Percentiles rank a stretch among this genome's conserved stretches.
Conservation (phyloP, 257 asterid genomes). For the Gentiana straminea region DNA sequence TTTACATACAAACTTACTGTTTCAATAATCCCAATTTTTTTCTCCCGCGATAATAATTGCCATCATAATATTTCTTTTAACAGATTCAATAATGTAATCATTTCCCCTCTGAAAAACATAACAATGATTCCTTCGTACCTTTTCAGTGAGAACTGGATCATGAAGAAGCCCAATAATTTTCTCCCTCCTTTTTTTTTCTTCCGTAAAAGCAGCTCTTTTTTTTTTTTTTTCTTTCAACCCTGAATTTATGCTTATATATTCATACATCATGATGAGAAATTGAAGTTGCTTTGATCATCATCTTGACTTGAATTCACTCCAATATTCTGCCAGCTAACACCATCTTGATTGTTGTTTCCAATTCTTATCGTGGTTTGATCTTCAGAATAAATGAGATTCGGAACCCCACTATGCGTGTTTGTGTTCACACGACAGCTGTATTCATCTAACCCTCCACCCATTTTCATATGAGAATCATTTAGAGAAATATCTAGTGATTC, state of each 20-base stretch:
- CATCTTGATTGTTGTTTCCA: conserved; percentile 1
- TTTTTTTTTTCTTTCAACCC: too few species aligned
- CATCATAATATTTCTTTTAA: conserved; percentile 15
- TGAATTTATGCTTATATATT: too few species aligned
- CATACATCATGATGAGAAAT: conserved; percentile 2
- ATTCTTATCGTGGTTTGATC: conserved; percentile 24
- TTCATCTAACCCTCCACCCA: conserved; percentile 16
- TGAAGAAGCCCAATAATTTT: conserved; percentile 3
- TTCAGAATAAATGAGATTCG: conserved; percentile 31
- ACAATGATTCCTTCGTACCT: conserved; percentile 68
- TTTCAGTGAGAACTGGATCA: conserved; percentile 20
- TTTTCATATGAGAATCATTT: conserved; percentile 14
- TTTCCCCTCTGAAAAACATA: conserved; percentile 56
- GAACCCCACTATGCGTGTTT: conserved; percentile 22
- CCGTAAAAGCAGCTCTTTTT: too few species aligned
- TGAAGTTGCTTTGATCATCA: conserved; percentile 15
- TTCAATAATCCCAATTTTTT: not conserved
- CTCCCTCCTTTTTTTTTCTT: too few species aligned
- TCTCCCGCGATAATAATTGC: conserved; percentile 11
- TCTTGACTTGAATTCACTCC: conserved; percentile 1
- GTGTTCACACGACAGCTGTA: conserved; percentile 10
- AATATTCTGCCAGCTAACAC: conserved; percentile 9
- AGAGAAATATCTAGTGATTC: conserved; percentile 15
- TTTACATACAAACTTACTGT: too few species aligned
- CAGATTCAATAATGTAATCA: conserved; percentile 27